These are phyloP conservation scores for Mycena belliarum DNA, from an alignment of 768 basidiomycete genomes.

Conservation along the genomic window DNA sequence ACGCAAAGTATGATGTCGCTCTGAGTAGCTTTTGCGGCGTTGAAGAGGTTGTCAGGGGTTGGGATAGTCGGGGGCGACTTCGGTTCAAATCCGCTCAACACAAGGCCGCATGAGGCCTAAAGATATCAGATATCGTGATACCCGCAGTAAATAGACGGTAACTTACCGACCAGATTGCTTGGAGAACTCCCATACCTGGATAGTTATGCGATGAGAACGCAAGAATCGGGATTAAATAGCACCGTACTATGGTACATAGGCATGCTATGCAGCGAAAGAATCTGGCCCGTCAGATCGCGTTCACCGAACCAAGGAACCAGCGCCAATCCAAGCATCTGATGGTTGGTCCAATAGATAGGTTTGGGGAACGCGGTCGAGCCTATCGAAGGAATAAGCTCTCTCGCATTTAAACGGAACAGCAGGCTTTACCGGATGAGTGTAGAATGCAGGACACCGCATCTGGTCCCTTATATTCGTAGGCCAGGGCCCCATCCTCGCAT, in stretches of 20 bases:
- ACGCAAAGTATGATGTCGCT: conserved; percentile 29
- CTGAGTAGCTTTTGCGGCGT: conserved; percentile 21
- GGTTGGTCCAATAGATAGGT: conserved; percentile 23
- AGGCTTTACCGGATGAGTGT: conserved; percentile 40
- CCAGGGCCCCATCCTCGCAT: too few species aligned
- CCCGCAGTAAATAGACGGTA: neutral
- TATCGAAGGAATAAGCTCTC: neutral
- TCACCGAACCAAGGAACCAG: conserved; percentile 26
- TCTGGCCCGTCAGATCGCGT: conserved; percentile 24
- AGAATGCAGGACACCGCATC: conserved; percentile 20
- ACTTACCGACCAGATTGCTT: conserved; percentile 15
- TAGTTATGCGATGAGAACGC: neutral
- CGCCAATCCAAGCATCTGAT: conserved; percentile 13
- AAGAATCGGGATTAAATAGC: neutral
- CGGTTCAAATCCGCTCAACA: conserved; percentile 27
- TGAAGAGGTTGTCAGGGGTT: conserved; percentile 26
- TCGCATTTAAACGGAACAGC: too few species aligned
- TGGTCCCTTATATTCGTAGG: conserved; percentile 9
- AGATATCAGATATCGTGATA: neutral
- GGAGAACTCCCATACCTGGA: conserved; percentile 15
- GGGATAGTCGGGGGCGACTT: conserved; percentile 24
- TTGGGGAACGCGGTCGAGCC: conserved; percentile 26
- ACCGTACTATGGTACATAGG: conserved; percentile 32
- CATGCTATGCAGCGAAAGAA: conserved; percentile 28
- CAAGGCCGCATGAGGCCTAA: conserved; percentile 27